A percentile compares a stretch with the other conserved stretches of the same genome.
phyloP scores from a whole-genome alignment of 2,329 filamentous ascomycete genomes.

The Talaromyces sp. region DNA sequence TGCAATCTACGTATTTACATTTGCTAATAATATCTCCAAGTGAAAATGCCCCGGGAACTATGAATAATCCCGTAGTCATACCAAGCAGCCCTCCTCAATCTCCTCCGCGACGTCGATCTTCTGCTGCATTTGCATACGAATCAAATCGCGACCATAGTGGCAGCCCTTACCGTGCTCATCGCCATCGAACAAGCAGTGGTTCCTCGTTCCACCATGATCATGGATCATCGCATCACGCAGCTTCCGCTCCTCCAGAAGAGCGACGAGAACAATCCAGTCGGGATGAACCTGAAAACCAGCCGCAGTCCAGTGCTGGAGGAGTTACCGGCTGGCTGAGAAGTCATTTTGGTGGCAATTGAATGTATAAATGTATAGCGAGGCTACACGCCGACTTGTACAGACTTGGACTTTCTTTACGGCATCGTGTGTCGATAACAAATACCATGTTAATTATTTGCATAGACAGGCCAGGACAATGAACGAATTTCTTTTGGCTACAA shows the following conservation, averaged over 20 bases:
- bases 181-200: conserved; percentile 5
- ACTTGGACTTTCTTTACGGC: not conserved
- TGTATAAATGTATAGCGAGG: not conserved
- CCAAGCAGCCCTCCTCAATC: conserved; percentile 17
- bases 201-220: conserved; percentile 4
- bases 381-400: conserved; percentile 2
- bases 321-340: conserved; percentile 26
- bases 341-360: conserved; percentile 25
- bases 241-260: conserved; percentile 8
- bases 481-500: not conserved
- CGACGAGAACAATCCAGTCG: not conserved
- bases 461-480: conserved; percentile 4
- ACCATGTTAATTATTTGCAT: conserved; percentile 3
- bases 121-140: not conserved
- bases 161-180: conserved; percentile 1
- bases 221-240: not conserved
- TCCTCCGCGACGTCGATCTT: conserved; percentile 1
- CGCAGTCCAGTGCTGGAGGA: conserved; percentile 11
- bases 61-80: conserved; percentile 17
- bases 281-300: not conserved
- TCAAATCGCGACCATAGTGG: not conserved
- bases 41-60: conserved; percentile 16
- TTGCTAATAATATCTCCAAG: not conserved
- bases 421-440: not conserved
- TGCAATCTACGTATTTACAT: conserved; percentile 21